Percentiles rank a stretch among this genome's conserved stretches.
Conservation (phyloP, 352 stramenopile genomes). For the Phytophthora europaea region DNA sequence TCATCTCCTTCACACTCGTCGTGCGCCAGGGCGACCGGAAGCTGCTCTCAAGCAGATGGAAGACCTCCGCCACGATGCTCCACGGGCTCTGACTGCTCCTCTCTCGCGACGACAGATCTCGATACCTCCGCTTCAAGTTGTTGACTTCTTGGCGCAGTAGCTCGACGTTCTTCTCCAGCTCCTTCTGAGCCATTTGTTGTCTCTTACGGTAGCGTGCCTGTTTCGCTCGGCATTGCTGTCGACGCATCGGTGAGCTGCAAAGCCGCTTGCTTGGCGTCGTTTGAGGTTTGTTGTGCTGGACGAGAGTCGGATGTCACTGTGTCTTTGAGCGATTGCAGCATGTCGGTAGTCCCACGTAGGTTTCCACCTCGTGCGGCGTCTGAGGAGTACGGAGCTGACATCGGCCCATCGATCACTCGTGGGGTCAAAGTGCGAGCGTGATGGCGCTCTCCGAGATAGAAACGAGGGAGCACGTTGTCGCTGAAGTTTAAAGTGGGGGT, state of each 20-base stretch:
- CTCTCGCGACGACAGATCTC: neutral
- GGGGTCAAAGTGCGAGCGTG: neutral
- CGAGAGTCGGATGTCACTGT: neutral
- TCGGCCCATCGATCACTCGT: neutral
- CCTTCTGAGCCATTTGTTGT: neutral
- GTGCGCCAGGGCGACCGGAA: conserved; percentile 19
- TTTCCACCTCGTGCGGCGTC: neutral
- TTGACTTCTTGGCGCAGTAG: conserved; percentile 7
- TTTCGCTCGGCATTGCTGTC: neutral
- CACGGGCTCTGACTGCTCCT: conserved; percentile 24
- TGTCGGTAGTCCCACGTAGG: neutral
- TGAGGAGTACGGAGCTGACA: neutral
- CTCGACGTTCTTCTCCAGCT: conserved; percentile 14
- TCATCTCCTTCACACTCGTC: conserved; percentile 9
- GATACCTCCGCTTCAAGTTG: neutral
- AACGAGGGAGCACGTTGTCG: neutral
- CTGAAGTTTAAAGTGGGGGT: neutral
- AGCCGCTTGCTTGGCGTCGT: neutral
- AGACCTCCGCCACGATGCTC: conserved; percentile 20
- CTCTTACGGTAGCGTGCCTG: conserved; percentile 2
- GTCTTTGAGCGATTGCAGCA: neutral
- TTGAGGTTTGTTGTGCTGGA: neutral
- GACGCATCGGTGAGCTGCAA: neutral
- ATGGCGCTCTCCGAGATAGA: neutral
- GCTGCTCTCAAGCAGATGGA: conserved; percentile 20